Base-by-base conservation (phyloP, 306 rosid genomes). In the Spatholobus suberectus region DNA sequence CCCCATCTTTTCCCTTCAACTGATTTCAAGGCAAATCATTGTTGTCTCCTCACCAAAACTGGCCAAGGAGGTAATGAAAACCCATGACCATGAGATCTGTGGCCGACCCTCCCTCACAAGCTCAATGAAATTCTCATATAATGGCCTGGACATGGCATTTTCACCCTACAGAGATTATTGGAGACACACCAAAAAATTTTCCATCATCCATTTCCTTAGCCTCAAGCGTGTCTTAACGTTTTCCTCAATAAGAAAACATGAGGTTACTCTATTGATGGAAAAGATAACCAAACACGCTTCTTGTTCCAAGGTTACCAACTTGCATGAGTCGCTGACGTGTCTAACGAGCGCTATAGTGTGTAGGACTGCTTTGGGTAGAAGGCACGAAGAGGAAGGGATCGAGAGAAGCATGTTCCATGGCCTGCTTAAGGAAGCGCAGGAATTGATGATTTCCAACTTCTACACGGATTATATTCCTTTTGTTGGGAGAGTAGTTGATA, bases 141-240 rank as follows among this genome's bases (percentile, higher is more conserved):
- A 82, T 40, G 85, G 77, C 4, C 0, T 67, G 55, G 85, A 82
- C 3, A 27, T 67, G 0, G 21, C 9, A 2, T 82, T 68, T 21
- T 68, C 81, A 8, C 81, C 68, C 1, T 82, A 55, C 13, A 21
- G 35, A 40, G 77, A 54, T 41, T 27, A 54, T 54, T 82, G 81
- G 77, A 75, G 81, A 82, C 71, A 75, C 44, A 55, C 67, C 2
- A 74, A 66, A 55, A 82, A 82, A 67, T 12, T 82, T 3, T 37
- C 62, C 41, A 46, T 62, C 29, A 3, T 69, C 20, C 81, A 82
- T 54, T 21, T 66, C 37, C 40, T 82, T 2, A 82, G 76, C 14
- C 11, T 32, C 2, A 82, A 32, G 38, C 57, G 85, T 10, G 76
- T 75, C 10, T 7, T 9, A 4, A 66, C 3, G 63, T 82, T 51